Evolutionary conservation across 352 stramenopile species (phyloP).

Genomic region (Phytophthora capsici): DNA sequence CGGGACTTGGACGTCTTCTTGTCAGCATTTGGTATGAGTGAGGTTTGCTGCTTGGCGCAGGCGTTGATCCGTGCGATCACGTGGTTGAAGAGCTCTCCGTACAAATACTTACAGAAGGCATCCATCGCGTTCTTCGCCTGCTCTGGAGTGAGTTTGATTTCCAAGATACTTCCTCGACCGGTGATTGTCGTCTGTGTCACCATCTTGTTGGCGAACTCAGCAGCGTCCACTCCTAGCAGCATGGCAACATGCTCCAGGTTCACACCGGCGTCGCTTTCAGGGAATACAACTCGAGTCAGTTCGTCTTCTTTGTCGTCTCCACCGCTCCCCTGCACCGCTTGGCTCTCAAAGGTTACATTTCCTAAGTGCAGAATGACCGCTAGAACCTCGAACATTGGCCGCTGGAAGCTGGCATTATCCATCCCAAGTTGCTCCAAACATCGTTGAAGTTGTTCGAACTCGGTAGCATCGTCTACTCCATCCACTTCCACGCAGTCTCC

Average conservation of each 20-base stretch:
- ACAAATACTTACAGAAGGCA: constrained; percentile 87
- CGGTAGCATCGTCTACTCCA: constrained; percentile 68
- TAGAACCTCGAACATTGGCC: constrained; percentile 75
- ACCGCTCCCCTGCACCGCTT: constrained; percentile 11
- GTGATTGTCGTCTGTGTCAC: constrained; percentile 85
- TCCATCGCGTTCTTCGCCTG: constrained; percentile 86
- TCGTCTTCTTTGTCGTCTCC: constrained; percentile 37
- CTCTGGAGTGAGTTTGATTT: constrained; percentile 73
- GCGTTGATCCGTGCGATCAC: constrained; percentile 81
- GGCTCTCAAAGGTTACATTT: constrained; percentile 67
- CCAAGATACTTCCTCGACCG: constrained; percentile 71
- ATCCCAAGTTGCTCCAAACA: constrained; percentile 78
- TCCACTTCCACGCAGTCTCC: constrained; percentile 82
- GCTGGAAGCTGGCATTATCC: constrained; percentile 64
- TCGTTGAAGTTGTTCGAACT: constrained; percentile 74
- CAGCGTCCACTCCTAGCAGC: constrained; percentile 60
- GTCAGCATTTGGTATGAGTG: constrained; percentile 13
- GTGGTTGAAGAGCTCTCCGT: constrained; percentile 82
- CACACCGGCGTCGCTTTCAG: constrained; percentile 57
- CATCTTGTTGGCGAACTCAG: constrained; percentile 81
- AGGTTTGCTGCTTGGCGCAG: constrained; percentile 67
- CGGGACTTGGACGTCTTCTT: constrained; percentile 33
- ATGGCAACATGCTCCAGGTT: constrained; percentile 64
- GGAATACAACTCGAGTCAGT: constrained; percentile 52
- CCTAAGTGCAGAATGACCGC: constrained; percentile 75